These are phyloP conservation scores for Pyricularia sp. DNA, from an alignment of 2,329 filamentous ascomycete species.

Conservation along the genomic window DNA sequence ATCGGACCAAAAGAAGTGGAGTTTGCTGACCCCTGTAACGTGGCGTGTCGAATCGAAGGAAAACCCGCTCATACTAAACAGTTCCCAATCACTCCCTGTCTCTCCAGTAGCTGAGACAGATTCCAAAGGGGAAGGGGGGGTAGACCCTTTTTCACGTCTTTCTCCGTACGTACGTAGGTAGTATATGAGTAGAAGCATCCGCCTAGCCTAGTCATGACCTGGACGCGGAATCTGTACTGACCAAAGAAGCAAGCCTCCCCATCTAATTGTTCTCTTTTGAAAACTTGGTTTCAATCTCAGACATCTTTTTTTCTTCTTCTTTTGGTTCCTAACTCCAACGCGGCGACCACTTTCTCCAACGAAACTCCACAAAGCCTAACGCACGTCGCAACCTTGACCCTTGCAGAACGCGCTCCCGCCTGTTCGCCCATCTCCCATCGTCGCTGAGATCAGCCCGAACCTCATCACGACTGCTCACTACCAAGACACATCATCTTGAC, in stretches of 20 bases:
- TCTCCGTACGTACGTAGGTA: neutral
- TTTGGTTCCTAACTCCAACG: neutral
- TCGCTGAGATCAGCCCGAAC: neutral
- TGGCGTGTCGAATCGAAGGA: constrained; percentile 3
- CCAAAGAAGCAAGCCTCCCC: too few species aligned
- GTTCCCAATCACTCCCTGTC: neutral
- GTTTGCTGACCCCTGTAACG: neutral
- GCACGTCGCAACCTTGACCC: neutral
- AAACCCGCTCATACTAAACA: constrained; percentile 6
- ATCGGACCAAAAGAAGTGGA: neutral
- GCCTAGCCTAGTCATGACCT: neutral
- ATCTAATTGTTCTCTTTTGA: too few species aligned
- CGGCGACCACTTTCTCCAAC: neutral
- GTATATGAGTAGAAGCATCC: neutral
- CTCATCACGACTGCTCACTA: neutral
- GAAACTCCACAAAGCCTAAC: neutral
- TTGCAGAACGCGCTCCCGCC: neutral
- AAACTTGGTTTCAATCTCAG: too few species aligned
- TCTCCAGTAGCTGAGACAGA: constrained; percentile 4
- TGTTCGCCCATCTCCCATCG: neutral
- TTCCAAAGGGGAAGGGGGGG: neutral
- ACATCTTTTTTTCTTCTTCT: neutral
- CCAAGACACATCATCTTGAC: neutral
- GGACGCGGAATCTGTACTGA: neutral
- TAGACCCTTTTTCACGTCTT: neutral